Evolutionary conservation across 805 yeast genomes (phyloP), one percentile per base, ranked within the genome.

Genomic region (Zygosaccharomyces bisporus): DNA sequence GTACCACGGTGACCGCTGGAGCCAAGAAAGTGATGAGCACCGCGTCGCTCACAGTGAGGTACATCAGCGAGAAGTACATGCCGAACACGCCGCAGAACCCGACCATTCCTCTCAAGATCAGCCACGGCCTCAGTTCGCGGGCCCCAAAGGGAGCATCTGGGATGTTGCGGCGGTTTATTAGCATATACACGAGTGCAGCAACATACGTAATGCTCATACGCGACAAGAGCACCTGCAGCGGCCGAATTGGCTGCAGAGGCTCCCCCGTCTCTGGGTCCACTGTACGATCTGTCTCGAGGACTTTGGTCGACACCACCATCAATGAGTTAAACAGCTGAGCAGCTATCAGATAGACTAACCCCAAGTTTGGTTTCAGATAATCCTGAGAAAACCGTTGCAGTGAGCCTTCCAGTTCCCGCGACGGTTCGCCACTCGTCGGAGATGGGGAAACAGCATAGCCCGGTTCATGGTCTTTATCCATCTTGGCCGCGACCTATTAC

Each of bases 41-140:
- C 0, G 95, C 86, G 57, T 89, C 96, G 8, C 90, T 81, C 4
- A 89, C 74, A 40, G 86, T 76, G 36, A 89, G 70, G 55, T 83
- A 86, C 66, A 79, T 73, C 51, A 89, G 67, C 1, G 95, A 79
- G 59, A 72, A 86, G 62, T 86, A 89, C 58, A 85, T 70, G 3
- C 91, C 83, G 57, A 82, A 82, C 4, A 88, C 95, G 3, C 95
- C 95, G 45, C 83, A 61, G 54, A 81, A 86, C 4, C 97, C 97
- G 12, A 79, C 71, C 1, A 73, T 39, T 0, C 96, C 96, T 48
- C 96, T 70, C 4, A 76, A 36, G 0, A 77, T 58, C 46, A 88
- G 66, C 54, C 77, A 70, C 40, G 61, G 56, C 10, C 95, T 68
- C 30, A 79, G 59, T 2, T 72, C 76, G 9, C 64, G 71, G 1